Percentiles rank a stretch among this genome's conserved stretches.
These are phyloP conservation scores for Fusarium illudens DNA, from an alignment of 2,329 filamentous ascomycete species.

Conservation along the genomic window DNA sequence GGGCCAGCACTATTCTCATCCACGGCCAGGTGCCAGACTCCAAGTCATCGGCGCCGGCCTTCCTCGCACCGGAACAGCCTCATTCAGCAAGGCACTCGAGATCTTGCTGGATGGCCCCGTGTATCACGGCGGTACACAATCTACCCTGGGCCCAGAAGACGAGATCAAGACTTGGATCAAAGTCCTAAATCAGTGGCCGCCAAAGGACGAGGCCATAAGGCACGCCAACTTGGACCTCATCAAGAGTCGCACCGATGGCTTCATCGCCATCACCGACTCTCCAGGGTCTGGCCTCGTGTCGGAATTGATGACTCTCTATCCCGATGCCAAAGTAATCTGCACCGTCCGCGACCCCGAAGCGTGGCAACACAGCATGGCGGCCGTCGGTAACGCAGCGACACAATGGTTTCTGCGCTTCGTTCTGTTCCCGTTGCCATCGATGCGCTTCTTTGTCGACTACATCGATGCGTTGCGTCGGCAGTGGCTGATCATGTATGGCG, in stretches of 20 bases:
- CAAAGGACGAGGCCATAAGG: neutral
- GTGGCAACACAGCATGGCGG: slow-evolving; percentile 32
- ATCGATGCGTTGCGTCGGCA: slow-evolving; percentile 12
- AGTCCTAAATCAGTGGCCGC: neutral
- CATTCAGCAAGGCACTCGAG: slow-evolving; percentile 35
- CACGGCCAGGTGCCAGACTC: slow-evolving; percentile 28
- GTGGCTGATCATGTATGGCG: slow-evolving; percentile 7
- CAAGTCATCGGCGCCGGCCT: slow-evolving; percentile 42
- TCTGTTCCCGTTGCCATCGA: slow-evolving; percentile 23
- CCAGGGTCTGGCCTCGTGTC: slow-evolving; percentile 11
- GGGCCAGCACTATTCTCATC: slow-evolving; percentile 37
- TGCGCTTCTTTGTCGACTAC: slow-evolving; percentile 22
- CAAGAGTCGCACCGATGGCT: neutral
- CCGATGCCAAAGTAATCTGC: slow-evolving; percentile 32
- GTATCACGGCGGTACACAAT: neutral
- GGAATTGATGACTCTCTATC: slow-evolving; percentile 29
- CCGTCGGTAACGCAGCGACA: neutral
- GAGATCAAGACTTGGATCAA: neutral
- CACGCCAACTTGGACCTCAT: neutral
- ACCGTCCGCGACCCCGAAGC: slow-evolving; percentile 28
- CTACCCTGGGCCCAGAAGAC: neutral
- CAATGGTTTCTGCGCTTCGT: slow-evolving; percentile 28
- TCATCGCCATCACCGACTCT: neutral
- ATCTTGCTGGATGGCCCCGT: slow-evolving; percentile 5
- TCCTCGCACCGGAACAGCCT: slow-evolving; percentile 38